Evolutionary conservation across 2,329 filamentous ascomycete species (phyloP).

Genomic region (Scolecobasidium constrictum): DNA sequence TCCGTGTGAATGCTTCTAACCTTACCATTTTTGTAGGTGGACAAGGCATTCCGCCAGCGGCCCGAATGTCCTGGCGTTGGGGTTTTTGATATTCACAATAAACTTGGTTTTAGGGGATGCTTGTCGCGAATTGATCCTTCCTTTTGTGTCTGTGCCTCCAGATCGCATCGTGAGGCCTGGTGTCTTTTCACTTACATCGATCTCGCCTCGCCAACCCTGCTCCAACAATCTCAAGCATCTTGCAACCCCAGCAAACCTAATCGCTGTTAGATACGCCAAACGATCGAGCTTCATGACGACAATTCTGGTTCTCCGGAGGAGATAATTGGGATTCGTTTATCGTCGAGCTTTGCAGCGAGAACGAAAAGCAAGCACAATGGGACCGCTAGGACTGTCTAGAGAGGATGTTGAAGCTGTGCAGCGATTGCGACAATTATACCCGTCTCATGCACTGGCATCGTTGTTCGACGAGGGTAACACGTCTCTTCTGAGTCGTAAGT

Average conservation of each 20-base stretch:
- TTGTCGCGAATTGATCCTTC: no score
- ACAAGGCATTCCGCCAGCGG: no score
- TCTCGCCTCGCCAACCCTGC: not conserved
- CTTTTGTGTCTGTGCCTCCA: not conserved
- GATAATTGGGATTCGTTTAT: not conserved
- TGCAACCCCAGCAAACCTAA: no score
- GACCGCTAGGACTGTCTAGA: not conserved
- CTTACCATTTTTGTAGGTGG: no score
- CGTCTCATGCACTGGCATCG: slow-evolving; percentile 1
- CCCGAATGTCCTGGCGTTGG: no score
- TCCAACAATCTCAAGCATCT: not conserved
- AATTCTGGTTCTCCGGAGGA: slow-evolving; percentile 1
- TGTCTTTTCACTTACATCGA: slow-evolving; percentile 1
- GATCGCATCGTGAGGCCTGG: not conserved
- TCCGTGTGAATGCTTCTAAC: no score
- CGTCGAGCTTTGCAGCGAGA: not conserved
- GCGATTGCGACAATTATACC: slow-evolving; percentile 4
- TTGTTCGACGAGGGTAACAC: slow-evolving; percentile 4
- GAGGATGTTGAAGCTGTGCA: slow-evolving; percentile 6
- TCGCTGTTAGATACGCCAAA: no score
- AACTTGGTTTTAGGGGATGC: not conserved
- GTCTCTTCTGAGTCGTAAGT: not conserved
- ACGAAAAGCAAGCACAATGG: not conserved
- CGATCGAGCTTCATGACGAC: not conserved
- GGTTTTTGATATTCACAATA: slow-evolving; percentile 1